Evolutionary conservation across 306 rosid genomes (phyloP).

Genomic region (barrel medic (Medicago truncatula)): DNA sequence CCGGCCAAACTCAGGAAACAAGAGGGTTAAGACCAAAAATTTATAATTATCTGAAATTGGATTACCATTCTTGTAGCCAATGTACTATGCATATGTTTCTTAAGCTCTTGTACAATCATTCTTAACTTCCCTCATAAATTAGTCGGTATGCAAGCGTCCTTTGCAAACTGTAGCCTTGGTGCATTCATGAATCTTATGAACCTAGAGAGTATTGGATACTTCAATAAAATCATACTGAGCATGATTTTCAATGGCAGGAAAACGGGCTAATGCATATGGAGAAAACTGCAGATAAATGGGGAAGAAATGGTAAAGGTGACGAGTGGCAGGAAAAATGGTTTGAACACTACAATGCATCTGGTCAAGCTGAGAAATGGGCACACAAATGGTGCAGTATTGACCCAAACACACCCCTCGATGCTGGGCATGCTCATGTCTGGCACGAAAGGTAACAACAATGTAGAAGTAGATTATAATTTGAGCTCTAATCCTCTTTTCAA

Average conservation of each 20-base stretch:
- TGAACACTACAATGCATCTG: constrained; percentile 77
- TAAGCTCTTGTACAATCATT: constrained; percentile 15
- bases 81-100: constrained; percentile 4
- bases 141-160: neutral
- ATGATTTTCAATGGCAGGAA: constrained; percentile 59
- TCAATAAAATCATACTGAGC: constrained; percentile 7
- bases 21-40: neutral
- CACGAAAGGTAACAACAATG: constrained; percentile 77
- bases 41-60: constrained; percentile 14
- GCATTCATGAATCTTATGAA: neutral
- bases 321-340: constrained; percentile 99
- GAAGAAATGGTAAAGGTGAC: constrained; percentile 71
- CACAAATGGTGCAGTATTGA: constrained; percentile 98
- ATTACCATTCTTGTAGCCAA: constrained; percentile 4
- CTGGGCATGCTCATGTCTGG: constrained; percentile 98
- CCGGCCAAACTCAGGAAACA: neutral
- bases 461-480: neutral
- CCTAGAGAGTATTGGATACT: constrained; percentile 11
- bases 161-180: neutral
- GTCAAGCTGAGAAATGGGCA: constrained; percentile 91
- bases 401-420: constrained; percentile 76
- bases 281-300: constrained; percentile 99
- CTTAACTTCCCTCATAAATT: neutral
- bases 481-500: constrained; percentile 19
- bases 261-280: constrained; percentile 76